Percentiles rank a stretch among this genome's conserved stretches.
Conservation (phyloP, 192 early-diverging fungal genomes). For the Neocallimastix lanati region DNA sequence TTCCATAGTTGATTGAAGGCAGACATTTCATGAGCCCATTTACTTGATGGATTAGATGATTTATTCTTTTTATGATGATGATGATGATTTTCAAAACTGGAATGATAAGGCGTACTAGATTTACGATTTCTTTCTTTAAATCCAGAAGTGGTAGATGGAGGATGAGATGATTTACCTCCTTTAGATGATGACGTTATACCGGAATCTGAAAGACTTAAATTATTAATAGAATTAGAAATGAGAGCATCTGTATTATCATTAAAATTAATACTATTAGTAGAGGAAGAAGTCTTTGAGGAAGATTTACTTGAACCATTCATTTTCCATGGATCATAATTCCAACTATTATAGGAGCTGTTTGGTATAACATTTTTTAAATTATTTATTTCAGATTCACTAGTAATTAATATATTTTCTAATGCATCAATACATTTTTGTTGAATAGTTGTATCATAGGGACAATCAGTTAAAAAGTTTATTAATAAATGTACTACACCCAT, state of each 20-base stretch:
- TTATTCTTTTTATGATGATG: neutral
- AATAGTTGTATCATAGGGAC: slow-evolving; percentile 14
- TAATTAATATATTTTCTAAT: slow-evolving; percentile 20
- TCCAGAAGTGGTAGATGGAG: neutral
- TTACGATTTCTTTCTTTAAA: neutral
- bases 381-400: slow-evolving; percentile 16
- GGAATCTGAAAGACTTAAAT: neutral
- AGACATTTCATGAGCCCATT: neutral
- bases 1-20: neutral
- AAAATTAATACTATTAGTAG: neutral
- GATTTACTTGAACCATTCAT: neutral
- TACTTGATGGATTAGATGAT: neutral
- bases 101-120: neutral
- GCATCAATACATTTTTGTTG: slow-evolving; percentile 17
- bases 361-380: neutral
- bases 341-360: neutral
- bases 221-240: neutral
- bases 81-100: neutral
- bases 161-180: neutral
- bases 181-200: neutral
- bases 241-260: neutral
- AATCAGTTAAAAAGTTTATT: neutral
- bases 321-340: neutral
- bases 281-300: neutral
- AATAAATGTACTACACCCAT: slow-evolving; percentile 9